Percentiles rank a stretch among this genome's conserved stretches.
Evolutionary conservation across 495 filamentous ascomycete genomes (phyloP).

Genomic region (Mycothermus thermophilus): DNA sequence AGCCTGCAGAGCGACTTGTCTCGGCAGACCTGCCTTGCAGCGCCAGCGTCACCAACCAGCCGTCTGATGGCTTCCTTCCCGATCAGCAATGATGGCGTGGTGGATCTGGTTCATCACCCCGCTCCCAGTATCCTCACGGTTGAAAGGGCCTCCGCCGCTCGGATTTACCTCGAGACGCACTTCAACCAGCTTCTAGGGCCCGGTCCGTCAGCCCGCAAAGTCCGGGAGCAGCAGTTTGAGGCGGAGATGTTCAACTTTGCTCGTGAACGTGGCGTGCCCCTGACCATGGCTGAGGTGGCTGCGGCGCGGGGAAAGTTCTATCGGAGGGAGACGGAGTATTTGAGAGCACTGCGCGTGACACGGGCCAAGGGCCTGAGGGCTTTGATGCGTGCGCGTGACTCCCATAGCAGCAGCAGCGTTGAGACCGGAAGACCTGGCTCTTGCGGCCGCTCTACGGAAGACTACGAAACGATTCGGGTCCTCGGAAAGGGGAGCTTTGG

Average conservation of each 20-base stretch:
- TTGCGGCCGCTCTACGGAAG: too few relatives aligned
- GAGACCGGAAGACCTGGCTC: too few relatives aligned
- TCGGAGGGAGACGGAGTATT: constrained; percentile 54
- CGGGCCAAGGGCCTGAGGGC: constrained; percentile 43
- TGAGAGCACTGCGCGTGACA: constrained; percentile 58
- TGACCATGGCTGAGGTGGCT: constrained; percentile 43
- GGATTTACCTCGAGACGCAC: constrained; percentile 74
- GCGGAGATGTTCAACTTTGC: constrained; percentile 37
- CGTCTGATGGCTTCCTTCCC: too few relatives aligned
- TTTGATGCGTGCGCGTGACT: constrained; percentile 13
- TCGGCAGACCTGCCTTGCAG: too few relatives aligned
- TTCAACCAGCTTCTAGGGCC: constrained; percentile 50
- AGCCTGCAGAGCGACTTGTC: too few relatives aligned
- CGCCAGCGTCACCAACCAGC: too few relatives aligned
- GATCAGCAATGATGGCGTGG: too few relatives aligned
- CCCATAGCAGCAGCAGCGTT: too few relatives aligned
- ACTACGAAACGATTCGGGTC: constrained; percentile 70
- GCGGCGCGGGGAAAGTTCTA: constrained; percentile 44
- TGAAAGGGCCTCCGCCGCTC: constrained; percentile 64
- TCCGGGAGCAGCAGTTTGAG: constrained; percentile 57
- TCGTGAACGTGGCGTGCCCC: constrained; percentile 9
- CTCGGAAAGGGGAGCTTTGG: constrained; percentile 95
- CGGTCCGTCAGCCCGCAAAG: constrained; percentile 38
- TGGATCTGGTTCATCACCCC: too few relatives aligned
- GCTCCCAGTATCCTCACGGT: constrained; percentile 60